A percentile compares a stretch with the other conserved stretches of the same genome.
phyloP scores from a whole-genome alignment of 148 eudicot species.

The Mesembryanthemum crystallinum region DNA sequence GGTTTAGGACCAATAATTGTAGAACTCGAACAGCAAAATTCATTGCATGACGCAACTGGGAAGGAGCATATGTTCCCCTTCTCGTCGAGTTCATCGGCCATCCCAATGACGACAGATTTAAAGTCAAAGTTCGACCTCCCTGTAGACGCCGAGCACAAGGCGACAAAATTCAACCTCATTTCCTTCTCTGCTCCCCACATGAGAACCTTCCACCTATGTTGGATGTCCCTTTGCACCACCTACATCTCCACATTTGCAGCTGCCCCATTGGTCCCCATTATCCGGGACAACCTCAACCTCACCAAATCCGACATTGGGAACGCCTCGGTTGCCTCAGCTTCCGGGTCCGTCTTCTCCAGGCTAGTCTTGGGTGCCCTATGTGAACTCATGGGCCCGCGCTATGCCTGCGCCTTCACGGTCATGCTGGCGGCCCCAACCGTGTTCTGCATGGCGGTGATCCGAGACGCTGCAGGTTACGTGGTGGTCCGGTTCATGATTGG shows the following conservation, averaged over 20 bases:
- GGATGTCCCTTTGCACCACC: slow-evolving; percentile 42
- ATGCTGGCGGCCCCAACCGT: slow-evolving; percentile 39
- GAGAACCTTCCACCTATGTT: slow-evolving; percentile 40
- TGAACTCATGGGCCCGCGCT: slow-evolving; percentile 41
- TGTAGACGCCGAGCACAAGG: slow-evolving; percentile 43
- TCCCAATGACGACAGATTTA: slow-evolving; percentile 15
- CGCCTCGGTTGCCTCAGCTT: slow-evolving; percentile 39
- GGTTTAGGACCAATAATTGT: too few relatives aligned
- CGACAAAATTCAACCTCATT: slow-evolving; percentile 33
- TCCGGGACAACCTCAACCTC: slow-evolving; percentile 39
- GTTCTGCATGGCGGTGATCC: slow-evolving; percentile 38
- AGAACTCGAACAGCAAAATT: slow-evolving; percentile 38
- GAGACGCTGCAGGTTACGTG: slow-evolving; percentile 32
- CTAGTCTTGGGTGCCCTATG: slow-evolving; percentile 39
- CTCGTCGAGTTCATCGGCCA: slow-evolving; percentile 29
- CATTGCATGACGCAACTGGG: slow-evolving; percentile 48
- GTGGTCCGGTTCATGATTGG: slow-evolving; percentile 45
- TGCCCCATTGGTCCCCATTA: slow-evolving; percentile 42
- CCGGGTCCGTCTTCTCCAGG: slow-evolving; percentile 39
- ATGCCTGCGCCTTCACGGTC: slow-evolving; percentile 38
- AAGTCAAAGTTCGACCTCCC: slow-evolving; percentile 35
- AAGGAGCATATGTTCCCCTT: slow-evolving; percentile 32
- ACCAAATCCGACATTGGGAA: slow-evolving; percentile 36
- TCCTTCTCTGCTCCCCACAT: slow-evolving; percentile 39
- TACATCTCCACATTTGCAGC: slow-evolving; percentile 46